Evolutionary conservation across 768 basidiomycete genomes (phyloP).

Genomic region (Wakefieldia striispora): DNA sequence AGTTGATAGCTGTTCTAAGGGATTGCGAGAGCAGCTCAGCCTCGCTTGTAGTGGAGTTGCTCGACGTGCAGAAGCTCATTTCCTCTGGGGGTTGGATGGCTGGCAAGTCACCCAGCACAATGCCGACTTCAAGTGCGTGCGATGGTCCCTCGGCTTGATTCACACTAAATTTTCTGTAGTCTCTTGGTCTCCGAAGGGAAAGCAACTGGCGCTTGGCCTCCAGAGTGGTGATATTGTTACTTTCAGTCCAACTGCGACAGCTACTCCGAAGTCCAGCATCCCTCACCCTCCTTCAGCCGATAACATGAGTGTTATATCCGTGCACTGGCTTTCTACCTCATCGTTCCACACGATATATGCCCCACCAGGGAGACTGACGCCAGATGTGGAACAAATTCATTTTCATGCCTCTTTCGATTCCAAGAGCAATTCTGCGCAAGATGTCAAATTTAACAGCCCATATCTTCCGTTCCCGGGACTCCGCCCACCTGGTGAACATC

Average conservation of each 20-base stretch:
- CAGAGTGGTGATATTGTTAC: conserved; percentile 69
- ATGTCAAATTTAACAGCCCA: conserved; percentile 39
- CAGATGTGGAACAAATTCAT: conserved; percentile 43
- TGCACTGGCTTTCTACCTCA: conserved; percentile 67
- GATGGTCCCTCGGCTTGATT: background rate
- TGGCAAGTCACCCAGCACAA: conserved; percentile 44
- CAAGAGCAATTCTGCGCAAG: conserved; percentile 37
- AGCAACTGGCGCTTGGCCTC: conserved; percentile 76
- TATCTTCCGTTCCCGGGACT: conserved; percentile 45
- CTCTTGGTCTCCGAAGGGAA: conserved; percentile 85
- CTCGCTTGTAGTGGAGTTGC: conserved; percentile 52
- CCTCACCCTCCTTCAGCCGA: conserved; percentile 51
- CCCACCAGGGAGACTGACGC: conserved; percentile 37
- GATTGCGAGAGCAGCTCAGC: conserved; percentile 32
- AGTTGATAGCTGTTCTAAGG: conserved; percentile 60
- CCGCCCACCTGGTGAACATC: conserved; percentile 44
- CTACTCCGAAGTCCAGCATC: conserved; percentile 55
- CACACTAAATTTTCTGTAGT: conserved; percentile 41
- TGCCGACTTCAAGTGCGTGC: conserved; percentile 59
- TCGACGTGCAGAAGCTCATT: conserved; percentile 53
- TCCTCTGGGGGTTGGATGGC: conserved; percentile 54
- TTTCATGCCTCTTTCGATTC: conserved; percentile 40
- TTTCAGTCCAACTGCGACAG: conserved; percentile 55
- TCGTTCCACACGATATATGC: conserved; percentile 68
- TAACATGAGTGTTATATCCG: conserved; percentile 46